Evolutionary conservation across 331 rosid species (phyloP).

Genomic region (Quercus phellos): DNA sequence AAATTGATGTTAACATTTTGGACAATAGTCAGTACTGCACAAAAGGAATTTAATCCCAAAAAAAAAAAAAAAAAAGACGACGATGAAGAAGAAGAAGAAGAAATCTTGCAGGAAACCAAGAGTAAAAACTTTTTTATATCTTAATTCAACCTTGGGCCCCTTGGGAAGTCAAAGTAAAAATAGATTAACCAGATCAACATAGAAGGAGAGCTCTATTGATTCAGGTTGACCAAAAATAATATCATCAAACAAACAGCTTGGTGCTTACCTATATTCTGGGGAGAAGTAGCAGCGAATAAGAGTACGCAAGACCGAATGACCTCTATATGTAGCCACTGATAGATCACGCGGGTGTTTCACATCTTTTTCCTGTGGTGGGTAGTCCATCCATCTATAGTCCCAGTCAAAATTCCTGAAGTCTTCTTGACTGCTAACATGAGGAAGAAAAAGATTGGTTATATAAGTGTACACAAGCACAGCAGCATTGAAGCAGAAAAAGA

Average conservation of each 20-base stretch:
- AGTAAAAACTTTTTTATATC: background rate
- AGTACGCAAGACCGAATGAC: conserved; percentile 84
- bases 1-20: background rate
- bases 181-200: background rate
- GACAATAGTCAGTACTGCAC: background rate
- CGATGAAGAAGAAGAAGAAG: background rate
- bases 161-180: background rate
- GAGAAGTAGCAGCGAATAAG: conserved; percentile 93
- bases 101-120: background rate
- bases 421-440: conserved; percentile 37
- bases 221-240: background rate
- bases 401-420: conserved; percentile 58
- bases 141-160: background rate
- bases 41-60: too few species aligned
- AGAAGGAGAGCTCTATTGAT: background rate
- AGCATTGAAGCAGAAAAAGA: background rate
- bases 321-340: conserved; percentile 78
- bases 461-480: background rate
- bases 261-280: conserved; percentile 71
- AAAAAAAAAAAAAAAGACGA: too few species aligned
- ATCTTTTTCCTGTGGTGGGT: conserved; percentile 57
- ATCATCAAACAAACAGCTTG: background rate
- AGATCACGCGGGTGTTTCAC: conserved; percentile 66
- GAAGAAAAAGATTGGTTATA: background rate
- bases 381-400: conserved; percentile 98